Evolutionary conservation across 164 flowering plant genomes (phyloP), one percentile per base, ranked within the genome.

Genomic region (Vitis labrusca): DNA sequence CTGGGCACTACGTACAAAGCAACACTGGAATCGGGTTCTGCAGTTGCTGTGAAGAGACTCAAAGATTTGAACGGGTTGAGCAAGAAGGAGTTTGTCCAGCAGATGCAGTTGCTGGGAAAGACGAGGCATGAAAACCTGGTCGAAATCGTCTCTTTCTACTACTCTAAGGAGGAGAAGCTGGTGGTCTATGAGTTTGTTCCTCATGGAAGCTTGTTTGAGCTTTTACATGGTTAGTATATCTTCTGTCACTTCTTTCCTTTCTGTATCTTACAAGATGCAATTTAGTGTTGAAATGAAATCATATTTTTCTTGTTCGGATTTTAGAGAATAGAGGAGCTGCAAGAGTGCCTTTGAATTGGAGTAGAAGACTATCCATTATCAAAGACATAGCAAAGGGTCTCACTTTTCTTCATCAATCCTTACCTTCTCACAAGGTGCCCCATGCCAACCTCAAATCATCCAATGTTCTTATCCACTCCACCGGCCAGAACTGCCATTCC

Each of bases 391-490:
- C 94, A 2, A 79, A 76, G 53, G 91, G 88, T 13, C 77, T 89
- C 8, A 64, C 67, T 12, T 86, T 75, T 64, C 85, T 89, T 19
- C 91, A 88, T 70, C 83, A 83, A 55, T 73, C 81, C 61, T 70
- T 81, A 15, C 73, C 84, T 50, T 76, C 80, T 47, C 83, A 79
- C 53, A 84, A 66, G 55, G 86, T 81, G 23, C 89, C 88, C 50
- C 94, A 89, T 65, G 91, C 75, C 49, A 88, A 88, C 76, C 86
- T 89, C 68, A 88, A 88, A 67, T 88, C 94, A 2, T 79, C 89
- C 60, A 88, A 89, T 54, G 75, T 89, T 12, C 81, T 89, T 9
- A 61, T 89, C 70, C 54, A 63, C 1, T 66, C 17, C 16, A 47
- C 54, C 29, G 13, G 59, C 71, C 53, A 64, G 11, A 74, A 7